Evolutionary conservation across 1,284 basidiomycete genomes (phyloP), one percentile per base, ranked within the genome.

Genomic region (Phylloporus gajari): DNA sequence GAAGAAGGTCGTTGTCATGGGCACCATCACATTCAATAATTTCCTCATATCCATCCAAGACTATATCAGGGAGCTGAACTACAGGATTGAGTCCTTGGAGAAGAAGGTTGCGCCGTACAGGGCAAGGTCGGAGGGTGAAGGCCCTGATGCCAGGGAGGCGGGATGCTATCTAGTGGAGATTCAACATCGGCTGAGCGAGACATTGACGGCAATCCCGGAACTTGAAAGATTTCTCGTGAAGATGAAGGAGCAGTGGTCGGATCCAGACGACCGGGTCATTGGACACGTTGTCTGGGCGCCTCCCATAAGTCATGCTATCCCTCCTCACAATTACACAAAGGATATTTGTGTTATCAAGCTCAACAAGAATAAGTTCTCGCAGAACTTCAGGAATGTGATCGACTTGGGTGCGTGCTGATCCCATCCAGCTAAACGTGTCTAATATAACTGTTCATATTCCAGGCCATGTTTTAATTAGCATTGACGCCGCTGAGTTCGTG

Each of bases 1-100:
- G 65, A 67, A 67, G 53, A 15, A 53, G 23, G 40, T 67, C 21
- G 65, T 58, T 40, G 19, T 67, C 40, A 58, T 67, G 65, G 65
- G 65, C 65, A 59, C 9, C 40, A 32, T 17, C 15, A 27, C n/a
- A 30, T 58, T 58, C 21, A 25, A 0, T 3, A 4, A 67, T 40
- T 59, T 59, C 21, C 65, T 58, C 13, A 3, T 8, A 42, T 67
- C 65, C n/a, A 67, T 67, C 30, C 51, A 32, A 40, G 21, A 21
- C 11, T n/a, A 44, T 32, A 59, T 67, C 21, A 27, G 40, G 19
- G 8, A 2, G 19, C 23, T 59, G 30, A 59, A 44, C 19, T 15
- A 7, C 12, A 67, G 27, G 0, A 12, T 44, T 25, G 3, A 1
- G 19, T 0, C 44, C 21, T 67, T 59, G 38, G 40, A 59, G 40